Percentiles rank a stretch among this genome's conserved stretches.
Conservation (phyloP, 2,329 filamentous ascomycete genomes). For the Aspergillus sp. region DNA sequence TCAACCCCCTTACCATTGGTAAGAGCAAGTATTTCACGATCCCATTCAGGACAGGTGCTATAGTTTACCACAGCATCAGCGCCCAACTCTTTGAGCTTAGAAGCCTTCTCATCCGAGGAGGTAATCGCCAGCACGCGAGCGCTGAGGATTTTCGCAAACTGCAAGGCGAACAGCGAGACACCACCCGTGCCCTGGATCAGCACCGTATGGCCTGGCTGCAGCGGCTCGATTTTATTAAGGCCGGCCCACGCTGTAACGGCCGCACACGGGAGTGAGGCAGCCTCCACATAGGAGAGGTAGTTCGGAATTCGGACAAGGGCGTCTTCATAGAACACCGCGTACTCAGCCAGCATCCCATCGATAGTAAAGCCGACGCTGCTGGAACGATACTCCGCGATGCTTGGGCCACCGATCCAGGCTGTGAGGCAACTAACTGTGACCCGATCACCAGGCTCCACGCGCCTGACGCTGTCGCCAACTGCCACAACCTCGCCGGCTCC, state of each 20-base stretch:
- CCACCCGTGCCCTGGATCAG: constrained; percentile 14
- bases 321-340: not conserved
- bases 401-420: not conserved
- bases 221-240: not conserved
- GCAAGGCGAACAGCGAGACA: constrained; percentile 7
- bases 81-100: constrained; percentile 12
- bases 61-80: constrained; percentile 12
- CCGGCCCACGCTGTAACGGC: constrained; percentile 12
- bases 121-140: constrained; percentile 17
- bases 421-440: not conserved
- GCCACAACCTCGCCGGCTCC: not conserved
- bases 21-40: constrained; percentile 44
- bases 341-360: not conserved
- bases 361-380: not conserved
- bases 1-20: constrained; percentile 54
- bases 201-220: constrained; percentile 4
- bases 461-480: not conserved
- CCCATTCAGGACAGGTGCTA: constrained; percentile 9
- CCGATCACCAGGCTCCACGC: not conserved
- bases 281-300: constrained; percentile 1
- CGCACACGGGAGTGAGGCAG: constrained; percentile 12
- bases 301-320: not conserved
- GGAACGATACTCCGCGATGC: not conserved
- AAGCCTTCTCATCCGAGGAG: constrained; percentile 16
- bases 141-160: constrained; percentile 5